These are phyloP conservation scores for Albatrellus ellisii DNA, from an alignment of 768 basidiomycete species.

Conservation along the genomic window DNA sequence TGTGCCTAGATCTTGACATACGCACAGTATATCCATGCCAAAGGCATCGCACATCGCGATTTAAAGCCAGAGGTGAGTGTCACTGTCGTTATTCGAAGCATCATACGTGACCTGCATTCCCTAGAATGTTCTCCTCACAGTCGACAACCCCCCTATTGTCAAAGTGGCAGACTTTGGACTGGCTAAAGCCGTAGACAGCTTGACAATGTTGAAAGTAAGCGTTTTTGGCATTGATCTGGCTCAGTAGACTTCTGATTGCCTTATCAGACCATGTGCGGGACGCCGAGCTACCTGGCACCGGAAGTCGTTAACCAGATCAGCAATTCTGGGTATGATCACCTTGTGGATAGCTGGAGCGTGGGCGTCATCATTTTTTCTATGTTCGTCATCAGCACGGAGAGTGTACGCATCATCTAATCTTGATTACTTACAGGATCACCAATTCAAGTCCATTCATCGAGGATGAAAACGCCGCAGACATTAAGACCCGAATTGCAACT, in stretches of 20 bases:
- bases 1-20: neutral
- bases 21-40: slow-evolving; percentile 47
- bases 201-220: slow-evolving; percentile 26
- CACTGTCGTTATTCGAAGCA: slow-evolving; percentile 4
- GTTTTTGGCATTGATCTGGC: neutral
- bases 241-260: slow-evolving; percentile 5
- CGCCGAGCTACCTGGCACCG: slow-evolving; percentile 87
- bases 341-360: slow-evolving; percentile 94
- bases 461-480: neutral
- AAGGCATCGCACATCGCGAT: slow-evolving; percentile 85
- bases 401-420: neutral
- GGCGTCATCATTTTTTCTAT: slow-evolving; percentile 92
- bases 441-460: slow-evolving; percentile 6
- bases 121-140: slow-evolving; percentile 78
- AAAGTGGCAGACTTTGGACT: slow-evolving; percentile 97
- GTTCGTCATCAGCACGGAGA: slow-evolving; percentile 29
- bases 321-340: slow-evolving; percentile 65
- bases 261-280: slow-evolving; percentile 85
- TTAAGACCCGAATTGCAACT: slow-evolving; percentile 6
- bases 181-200: slow-evolving; percentile 78
- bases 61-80: slow-evolving; percentile 68
- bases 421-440: neutral
- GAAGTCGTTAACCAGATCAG: slow-evolving; percentile 66
- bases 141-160: slow-evolving; percentile 48
- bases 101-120: slow-evolving; percentile 2